Evolutionary conservation across 2,329 filamentous ascomycete species (phyloP).

Genomic region (Colletotrichum sp.): DNA sequence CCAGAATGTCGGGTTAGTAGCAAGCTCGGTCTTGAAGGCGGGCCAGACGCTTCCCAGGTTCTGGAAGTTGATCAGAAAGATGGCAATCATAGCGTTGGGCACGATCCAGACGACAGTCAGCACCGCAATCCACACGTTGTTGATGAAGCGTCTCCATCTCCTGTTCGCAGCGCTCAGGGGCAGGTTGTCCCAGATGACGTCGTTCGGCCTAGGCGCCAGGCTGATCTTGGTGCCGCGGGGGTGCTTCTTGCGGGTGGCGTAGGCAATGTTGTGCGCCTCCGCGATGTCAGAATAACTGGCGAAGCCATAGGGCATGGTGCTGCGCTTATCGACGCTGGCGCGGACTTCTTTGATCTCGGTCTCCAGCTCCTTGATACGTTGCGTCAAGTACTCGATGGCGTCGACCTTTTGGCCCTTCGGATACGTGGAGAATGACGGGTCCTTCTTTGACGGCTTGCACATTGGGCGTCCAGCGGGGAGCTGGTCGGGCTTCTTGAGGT

Average conservation of each 20-base stretch:
- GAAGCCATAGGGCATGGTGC: conserved; percentile 91
- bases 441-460: conserved; percentile 81
- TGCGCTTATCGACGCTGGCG: conserved; percentile 81
- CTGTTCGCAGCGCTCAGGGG: conserved; percentile 71
- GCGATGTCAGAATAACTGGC: conserved; percentile 89
- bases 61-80: conserved; percentile 86
- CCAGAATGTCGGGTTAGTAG: conserved; percentile 72
- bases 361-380: conserved; percentile 83
- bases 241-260: conserved; percentile 78
- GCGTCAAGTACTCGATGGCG: conserved; percentile 90
- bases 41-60: conserved; percentile 84
- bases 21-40: conserved; percentile 71
- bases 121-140: conserved; percentile 81
- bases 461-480: conserved; percentile 78
- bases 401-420: conserved; percentile 80
- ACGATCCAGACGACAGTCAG: conserved; percentile 87
- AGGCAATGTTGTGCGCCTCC: conserved; percentile 88
- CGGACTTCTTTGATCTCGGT: conserved; percentile 84
- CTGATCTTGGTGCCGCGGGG: conserved; percentile 78
- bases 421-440: conserved; percentile 69
- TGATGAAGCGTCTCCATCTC: conserved; percentile 75
- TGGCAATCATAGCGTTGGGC: conserved; percentile 91
- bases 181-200: conserved; percentile 97
- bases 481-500: conserved; percentile 84
- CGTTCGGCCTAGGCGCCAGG: conserved; percentile 84